phyloP scores from a whole-genome alignment of 208 protist genomes.

The Leishmania guyanensis region DNA sequence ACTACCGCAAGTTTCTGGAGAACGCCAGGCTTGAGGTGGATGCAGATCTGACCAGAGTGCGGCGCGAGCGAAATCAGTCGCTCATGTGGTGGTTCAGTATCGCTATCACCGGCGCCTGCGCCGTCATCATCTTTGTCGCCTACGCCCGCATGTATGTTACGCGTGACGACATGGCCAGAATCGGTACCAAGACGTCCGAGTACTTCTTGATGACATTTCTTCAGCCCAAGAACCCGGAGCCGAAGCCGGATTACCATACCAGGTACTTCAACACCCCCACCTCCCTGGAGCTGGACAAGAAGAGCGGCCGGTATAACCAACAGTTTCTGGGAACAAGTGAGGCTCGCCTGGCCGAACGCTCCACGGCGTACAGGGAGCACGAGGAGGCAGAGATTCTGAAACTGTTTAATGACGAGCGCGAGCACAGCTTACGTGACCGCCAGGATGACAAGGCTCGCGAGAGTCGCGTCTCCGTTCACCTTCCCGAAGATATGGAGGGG shows the following conservation, averaged over 20 bases:
- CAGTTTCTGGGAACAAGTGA: constrained; percentile 34
- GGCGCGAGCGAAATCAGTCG: constrained; percentile 32
- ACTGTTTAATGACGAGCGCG: constrained; percentile 84
- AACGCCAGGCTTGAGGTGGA: constrained; percentile 68
- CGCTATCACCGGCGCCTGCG: constrained; percentile 47
- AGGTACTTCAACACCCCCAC: constrained; percentile 82
- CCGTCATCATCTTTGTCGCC: constrained; percentile 56
- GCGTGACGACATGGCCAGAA: constrained; percentile 55
- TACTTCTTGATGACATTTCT: constrained; percentile 79
- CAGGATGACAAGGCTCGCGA: constrained; percentile 28
- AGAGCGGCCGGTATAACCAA: constrained; percentile 42
- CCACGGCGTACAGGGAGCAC: constrained; percentile 41
- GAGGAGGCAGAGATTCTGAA: constrained; percentile 74
- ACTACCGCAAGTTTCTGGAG: constrained; percentile 80
- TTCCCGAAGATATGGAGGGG: constrained; percentile 50
- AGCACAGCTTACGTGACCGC: constrained; percentile 20
- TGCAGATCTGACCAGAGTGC: constrained; percentile 44
- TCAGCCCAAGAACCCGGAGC: constrained; percentile 80
- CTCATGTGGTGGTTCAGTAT: constrained; percentile 60
- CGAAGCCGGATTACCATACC: constrained; percentile 78
- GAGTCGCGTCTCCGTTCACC: constrained; percentile 67
- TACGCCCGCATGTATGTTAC: constrained; percentile 59
- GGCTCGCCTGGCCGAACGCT: constrained; percentile 36
- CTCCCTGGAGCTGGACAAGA: constrained; percentile 69
- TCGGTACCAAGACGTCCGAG: constrained; percentile 57